Base-by-base conservation (phyloP, 352 stramenopile species). In the Phytophthora chlamydospora region DNA sequence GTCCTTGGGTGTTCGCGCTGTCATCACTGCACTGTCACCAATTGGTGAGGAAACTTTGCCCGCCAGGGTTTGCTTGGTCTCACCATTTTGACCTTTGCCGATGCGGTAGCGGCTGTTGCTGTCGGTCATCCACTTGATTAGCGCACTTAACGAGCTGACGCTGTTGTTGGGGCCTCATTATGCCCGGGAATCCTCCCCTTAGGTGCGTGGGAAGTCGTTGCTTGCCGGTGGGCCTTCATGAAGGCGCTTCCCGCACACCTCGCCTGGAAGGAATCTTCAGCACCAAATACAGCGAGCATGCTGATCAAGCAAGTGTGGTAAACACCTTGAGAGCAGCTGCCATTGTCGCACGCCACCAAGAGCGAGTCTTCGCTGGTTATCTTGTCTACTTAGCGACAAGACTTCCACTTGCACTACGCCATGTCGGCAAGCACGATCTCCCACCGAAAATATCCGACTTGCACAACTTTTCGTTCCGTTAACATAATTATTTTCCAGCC, bases 51-150 rank as follows among this genome's bases (percentile, higher is more conserved):
- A 32, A 19, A 57, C n/a, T 32, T 57, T 38, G 24, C 49, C 11
- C 5, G 36, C 49, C 24, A 47, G n/a, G 2, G 45, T 41, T 19
- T 29, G 14, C 45, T 52, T 52, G 3, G 31, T 33, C 16, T 52
- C 45, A 17, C 45, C 10, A 40, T 17, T 33, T 42, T 52, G 31
- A 7, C 31, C 45, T 3, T 52, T 16, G 10, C 31, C 45, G 2
- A 13, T 36, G 27, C 48, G 35, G 11, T 44, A 56, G 13, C 38
- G 38, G 14, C 46, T 56, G 12, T 35, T 39, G 13, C 38, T 24
- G 3, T 45, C 24, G 16, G 51, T 59, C 24, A 59, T 34, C 33
- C 51, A 59, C 1, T 50, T 38, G 29, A 59, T 42, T 12, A 59
- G 21, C 12, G 51, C 31, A 17, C 40, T 44, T 7, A 59, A 45